Percentiles rank a stretch among this genome's conserved stretches.
phyloP scores from a whole-genome alignment of 805 yeast species.

The Candida andamanensis region DNA sequence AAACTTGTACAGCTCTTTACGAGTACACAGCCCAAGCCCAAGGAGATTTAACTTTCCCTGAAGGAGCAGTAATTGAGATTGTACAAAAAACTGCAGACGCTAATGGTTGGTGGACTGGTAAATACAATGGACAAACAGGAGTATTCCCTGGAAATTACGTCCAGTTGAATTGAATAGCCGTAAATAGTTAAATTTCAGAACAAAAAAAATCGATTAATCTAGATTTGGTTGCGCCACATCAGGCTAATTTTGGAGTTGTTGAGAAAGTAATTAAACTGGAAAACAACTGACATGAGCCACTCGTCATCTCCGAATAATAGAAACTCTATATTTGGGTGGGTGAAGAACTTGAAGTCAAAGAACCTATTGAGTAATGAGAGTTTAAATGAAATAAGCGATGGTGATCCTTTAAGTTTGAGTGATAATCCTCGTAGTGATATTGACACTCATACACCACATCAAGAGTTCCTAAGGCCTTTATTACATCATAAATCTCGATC shows the following conservation, averaged over 20 bases:
- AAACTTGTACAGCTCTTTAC: constrained; percentile 82
- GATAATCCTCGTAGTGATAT: constrained; percentile 7
- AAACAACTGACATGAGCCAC: constrained; percentile 25
- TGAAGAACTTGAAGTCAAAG: constrained; percentile 36
- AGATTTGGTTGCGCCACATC: no score
- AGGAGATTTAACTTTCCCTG: constrained; percentile 83
- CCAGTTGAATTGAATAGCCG: constrained; percentile 44
- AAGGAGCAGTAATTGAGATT: constrained; percentile 82
- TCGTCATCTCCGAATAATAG: constrained; percentile 35
- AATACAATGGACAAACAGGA: constrained; percentile 77
- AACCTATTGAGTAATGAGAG: constrained; percentile 33
- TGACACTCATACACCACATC: constrained; percentile 2
- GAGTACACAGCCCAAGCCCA: constrained; percentile 90
- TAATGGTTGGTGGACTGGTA: constrained; percentile 99
- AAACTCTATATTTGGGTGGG: constrained; percentile 41
- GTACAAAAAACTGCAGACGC: constrained; percentile 77
- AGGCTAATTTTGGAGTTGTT: neutral
- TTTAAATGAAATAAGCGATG: constrained; percentile 27
- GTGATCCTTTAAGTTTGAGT: constrained; percentile 6
- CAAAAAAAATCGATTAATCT: no score
- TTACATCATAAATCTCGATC: constrained; percentile 48
- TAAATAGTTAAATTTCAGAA: neutral
- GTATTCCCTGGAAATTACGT: constrained; percentile 97
- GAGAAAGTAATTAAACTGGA: neutral
- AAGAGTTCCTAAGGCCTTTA: constrained; percentile 36